These are phyloP conservation scores for Microbotryum violaceum DNA, from an alignment of 1,284 basidiomycete genomes.

Conservation along the genomic window DNA sequence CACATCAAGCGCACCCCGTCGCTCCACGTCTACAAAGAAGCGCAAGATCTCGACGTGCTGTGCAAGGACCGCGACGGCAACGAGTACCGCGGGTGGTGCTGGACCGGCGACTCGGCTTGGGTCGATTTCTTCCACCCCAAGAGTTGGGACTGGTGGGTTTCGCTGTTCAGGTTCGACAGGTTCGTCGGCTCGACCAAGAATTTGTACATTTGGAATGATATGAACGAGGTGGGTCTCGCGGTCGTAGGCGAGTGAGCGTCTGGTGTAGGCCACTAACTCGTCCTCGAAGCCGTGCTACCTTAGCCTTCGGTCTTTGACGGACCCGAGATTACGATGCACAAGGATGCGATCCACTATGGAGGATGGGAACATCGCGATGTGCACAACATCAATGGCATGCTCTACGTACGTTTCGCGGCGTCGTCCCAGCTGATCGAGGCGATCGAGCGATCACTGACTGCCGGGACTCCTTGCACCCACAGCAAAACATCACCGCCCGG, in stretches of 20 bases:
- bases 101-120: constrained; percentile 92
- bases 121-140: constrained; percentile 92
- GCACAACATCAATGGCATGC: constrained; percentile 83
- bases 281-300: constrained; percentile 4
- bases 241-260: constrained; percentile 17
- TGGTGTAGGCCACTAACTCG: not conserved
- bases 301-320: constrained; percentile 96
- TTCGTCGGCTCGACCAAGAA: constrained; percentile 56
- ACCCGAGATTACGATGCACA: constrained; percentile 95
- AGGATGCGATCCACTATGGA: constrained; percentile 81
- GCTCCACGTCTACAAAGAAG: constrained; percentile 81
- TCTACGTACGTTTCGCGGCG: constrained; percentile 8
- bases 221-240: constrained; percentile 70
- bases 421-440: no score
- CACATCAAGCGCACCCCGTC: constrained; percentile 77
- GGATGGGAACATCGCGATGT: constrained; percentile 98
- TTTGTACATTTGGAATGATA: constrained; percentile 95
- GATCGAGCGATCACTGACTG: not conserved
- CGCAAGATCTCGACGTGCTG: constrained; percentile 69
- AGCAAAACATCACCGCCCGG: constrained; percentile 80
- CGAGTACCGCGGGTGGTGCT: constrained; percentile 98
- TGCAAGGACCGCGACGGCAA: constrained; percentile 72
- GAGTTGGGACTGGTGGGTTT: constrained; percentile 85
- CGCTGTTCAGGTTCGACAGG: constrained; percentile 61
- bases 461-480: not conserved